Evolutionary conservation across 352 stramenopile species (phyloP), one percentile per base, ranked within the genome.

Genomic region (Pelagophyceae sp.): DNA sequence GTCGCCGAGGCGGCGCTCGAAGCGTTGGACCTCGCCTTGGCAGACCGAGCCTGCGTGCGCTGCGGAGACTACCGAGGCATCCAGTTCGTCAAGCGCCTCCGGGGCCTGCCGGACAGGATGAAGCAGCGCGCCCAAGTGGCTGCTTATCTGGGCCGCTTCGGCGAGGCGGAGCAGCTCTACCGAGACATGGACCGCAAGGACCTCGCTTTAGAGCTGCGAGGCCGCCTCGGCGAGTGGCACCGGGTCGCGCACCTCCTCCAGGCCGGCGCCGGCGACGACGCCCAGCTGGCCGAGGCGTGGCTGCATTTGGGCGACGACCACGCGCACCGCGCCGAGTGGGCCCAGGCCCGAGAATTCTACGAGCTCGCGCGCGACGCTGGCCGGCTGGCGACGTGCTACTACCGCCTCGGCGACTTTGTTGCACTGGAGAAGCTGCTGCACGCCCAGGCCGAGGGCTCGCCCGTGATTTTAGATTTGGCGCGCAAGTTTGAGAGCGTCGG

Each of bases 181-280:
- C 84, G 90, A 29, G 93, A 96, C 80, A 97, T 97, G 25, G 93
- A 97, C 75, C 88, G 93, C n/a, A 94, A 95, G 74, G 93, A 97
- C 76, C 80, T 97, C 19, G 92, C 92, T 32, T 93, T 97, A 60
- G 90, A 96, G 38, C 82, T 97, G 31, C 88, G 92, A 6, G 87
- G 93, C 76, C 83, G 90, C 2, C 84, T 97, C 33, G 92, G 92
- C 15, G 92, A 97, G 82, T 97, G 92, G 90, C 94, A 94, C 72
- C 83, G 89, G n/a, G 92, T 97, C 27, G 85, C 96, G 0, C 60
- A 85, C 51, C 79, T 89, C 11, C 65, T 87, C 38, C 76, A 84
- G 50, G 78, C 76, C 38, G 87, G 87, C 1, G 89, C 87, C 31
- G 58, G 58, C 58, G 82, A 88, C 64, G 92, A 97, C 67, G 86